Evolutionary conservation across 768 basidiomycete genomes (phyloP).

Genomic region (Hysterangium stoloniferum): DNA sequence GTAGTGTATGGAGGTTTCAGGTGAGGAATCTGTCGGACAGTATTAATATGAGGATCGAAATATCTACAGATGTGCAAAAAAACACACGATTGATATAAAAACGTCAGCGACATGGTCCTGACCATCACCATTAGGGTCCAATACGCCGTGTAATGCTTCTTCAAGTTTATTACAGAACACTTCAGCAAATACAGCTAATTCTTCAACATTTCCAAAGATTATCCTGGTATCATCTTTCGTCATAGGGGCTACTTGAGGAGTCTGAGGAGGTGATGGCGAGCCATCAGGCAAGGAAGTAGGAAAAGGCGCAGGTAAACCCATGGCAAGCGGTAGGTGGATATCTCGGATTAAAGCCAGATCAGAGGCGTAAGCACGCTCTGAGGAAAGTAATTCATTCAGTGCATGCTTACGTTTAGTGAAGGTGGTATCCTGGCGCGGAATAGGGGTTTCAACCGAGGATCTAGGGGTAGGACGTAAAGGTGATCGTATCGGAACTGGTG

Average conservation of each 20-base stretch:
- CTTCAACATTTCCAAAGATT: constrained; percentile 71
- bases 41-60: neutral
- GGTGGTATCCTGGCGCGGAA: constrained; percentile 6
- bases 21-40: constrained; percentile 45
- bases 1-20: constrained; percentile 67
- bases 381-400: constrained; percentile 66
- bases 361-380: constrained; percentile 76
- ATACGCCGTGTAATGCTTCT: constrained; percentile 50
- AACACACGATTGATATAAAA: constrained; percentile 60
- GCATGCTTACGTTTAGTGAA: constrained; percentile 71
- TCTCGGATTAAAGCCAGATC: constrained; percentile 74
- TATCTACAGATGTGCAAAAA: constrained; percentile 4
- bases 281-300: constrained; percentile 24
- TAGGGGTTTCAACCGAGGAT: neutral
- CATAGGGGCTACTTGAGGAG: constrained; percentile 48
- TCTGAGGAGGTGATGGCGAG: constrained; percentile 41
- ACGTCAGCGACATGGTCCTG: constrained; percentile 63
- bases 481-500: constrained; percentile 20
- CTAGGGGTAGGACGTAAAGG: constrained; percentile 21
- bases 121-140: constrained; percentile 53
- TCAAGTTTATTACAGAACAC: constrained; percentile 57
- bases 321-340: constrained; percentile 70
- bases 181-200: constrained; percentile 68
- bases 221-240: constrained; percentile 57
- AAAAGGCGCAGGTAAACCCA: constrained; percentile 33